Evolutionary conservation across 768 basidiomycete species (phyloP), one percentile per base, ranked within the genome.

Genomic region (Phaffia tasmanica): DNA sequence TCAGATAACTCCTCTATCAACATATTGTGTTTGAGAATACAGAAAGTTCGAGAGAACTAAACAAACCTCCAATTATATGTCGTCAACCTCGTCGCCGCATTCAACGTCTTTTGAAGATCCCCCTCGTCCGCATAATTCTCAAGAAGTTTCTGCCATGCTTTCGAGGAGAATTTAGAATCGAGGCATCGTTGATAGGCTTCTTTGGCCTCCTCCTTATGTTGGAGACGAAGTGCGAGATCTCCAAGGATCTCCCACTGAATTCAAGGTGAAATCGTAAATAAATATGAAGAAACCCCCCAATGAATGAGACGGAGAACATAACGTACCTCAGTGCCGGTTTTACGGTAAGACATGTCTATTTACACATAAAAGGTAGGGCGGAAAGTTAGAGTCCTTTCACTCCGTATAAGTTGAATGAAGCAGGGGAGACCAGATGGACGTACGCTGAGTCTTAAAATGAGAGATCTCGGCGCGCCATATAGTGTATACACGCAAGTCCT

Each of bases 391-490:
- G 48, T 49, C 27, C 50, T 47, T 30, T 18, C 3, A 3, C 25
- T 0, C 19, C 16, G 16, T 32, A 49, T 30, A 19, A 48, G 46
- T 15, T 8, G 35, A 42, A 42, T 42, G 35, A 42, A 3, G 23
- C 7, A 57, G 42, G 27, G 9, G 29, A 46, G 47, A 8, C 18
- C 11, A 11, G 9, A 48, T 15, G 56, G 23, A 65, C 64, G 3
- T 7, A 64, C 64, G 93, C 75, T 98, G 94, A 2, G 91, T 93
- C 75, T 95, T 98, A 83, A 95, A 99, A 75, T 99, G 95, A 0
- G 93, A 92, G 15, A 97, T 88, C 74, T 98, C 95, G 2, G 95
- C 94, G 27, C 95, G 83, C 84, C 94, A 99, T 73, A 99, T 98
- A 1, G 95, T 99, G 87, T 94, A 98, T 4, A 99, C 88, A 19